Base-by-base conservation (phyloP, 2,329 filamentous ascomycete genomes). In the Elsinoe australis region DNA sequence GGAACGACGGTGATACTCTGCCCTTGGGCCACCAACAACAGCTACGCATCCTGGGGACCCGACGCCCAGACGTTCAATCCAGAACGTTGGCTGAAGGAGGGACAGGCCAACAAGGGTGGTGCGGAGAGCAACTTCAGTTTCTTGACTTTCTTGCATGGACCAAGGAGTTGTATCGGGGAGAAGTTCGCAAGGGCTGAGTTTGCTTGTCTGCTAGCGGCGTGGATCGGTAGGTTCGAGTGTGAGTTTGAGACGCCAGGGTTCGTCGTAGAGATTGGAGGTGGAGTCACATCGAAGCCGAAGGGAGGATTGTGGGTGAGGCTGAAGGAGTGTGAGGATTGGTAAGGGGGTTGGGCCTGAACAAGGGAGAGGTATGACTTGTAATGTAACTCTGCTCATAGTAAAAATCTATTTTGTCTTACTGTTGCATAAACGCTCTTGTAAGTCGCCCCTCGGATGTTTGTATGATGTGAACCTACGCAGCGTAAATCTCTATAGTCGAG, bases 121-220 rank as follows among this genome's bases (percentile, higher is more conserved):
- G 83, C 86, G 1, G 71, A 73, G 12, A 86, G 75, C 55, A 92
- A 90, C 64, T 94, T 83, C 61, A 77, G 82, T 1, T 82, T 84
- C 58, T 62, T 90, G 66, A 90, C 86, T 0, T 95, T 95, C 66
- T 64, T 95, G 51, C 87, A 94, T 61, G 89, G 89, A 0, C 87
- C 88, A 1, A 71, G 88, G 47, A 85, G 82, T 59, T 95, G 89
- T 61, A 95, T 95, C 56, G 89, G 88, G 0, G 76, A 82, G 64
- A 72, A 73, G 2, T 95, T 95, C 66, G 85, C 89, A 0, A 83
- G 80, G 61, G 79, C 83, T 0, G 90, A 95, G 70, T 85, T 95
- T 65, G 87, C 86, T 6, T 90, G 84, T 60, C 67, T 95, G 53
- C 61, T 95, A 38, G 88, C 87, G 17, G 75, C 78, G 6, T 80